phyloP scores from a whole-genome alignment of 139 green algal species.

The Dunaliella primolecta region DNA sequence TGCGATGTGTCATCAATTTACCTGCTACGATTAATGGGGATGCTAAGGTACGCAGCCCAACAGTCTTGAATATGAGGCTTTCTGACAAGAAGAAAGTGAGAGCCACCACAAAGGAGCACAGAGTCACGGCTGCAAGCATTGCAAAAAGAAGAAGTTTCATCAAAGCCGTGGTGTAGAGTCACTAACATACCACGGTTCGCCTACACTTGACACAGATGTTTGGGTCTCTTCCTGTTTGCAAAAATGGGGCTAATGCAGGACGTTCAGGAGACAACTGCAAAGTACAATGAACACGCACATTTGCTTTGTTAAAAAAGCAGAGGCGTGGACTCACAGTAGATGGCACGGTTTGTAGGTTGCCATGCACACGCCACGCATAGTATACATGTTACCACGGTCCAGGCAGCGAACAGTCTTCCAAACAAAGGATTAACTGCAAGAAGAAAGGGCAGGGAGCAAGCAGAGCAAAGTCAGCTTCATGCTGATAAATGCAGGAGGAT shows the following conservation, averaged over 20 bases:
- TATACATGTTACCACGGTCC: slow-evolving; percentile 75
- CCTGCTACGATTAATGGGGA: slow-evolving; percentile 69
- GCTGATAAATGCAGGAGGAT: background rate
- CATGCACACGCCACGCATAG: slow-evolving; percentile 79
- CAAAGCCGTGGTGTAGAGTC: background rate
- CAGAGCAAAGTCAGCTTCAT: background rate
- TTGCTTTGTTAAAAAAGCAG: too few relatives aligned
- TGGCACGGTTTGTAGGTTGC: slow-evolving; percentile 59
- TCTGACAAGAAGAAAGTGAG: slow-evolving; percentile 73
- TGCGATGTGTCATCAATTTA: too few relatives aligned
- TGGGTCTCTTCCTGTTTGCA: background rate
- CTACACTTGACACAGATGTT: background rate
- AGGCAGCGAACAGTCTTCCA: slow-evolving; percentile 78
- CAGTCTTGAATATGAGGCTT: slow-evolving; percentile 69
- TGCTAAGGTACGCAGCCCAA: slow-evolving; percentile 54
- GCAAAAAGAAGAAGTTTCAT: background rate
- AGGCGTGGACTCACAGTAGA: slow-evolving; percentile 63
- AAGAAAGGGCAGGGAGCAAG: background rate
- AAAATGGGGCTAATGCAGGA: background rate
- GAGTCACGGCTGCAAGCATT: slow-evolving; percentile 57
- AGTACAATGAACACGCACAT: background rate
- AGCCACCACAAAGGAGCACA: slow-evolving; percentile 76
- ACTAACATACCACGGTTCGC: background rate
- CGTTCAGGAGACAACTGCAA: background rate
- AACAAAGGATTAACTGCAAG: slow-evolving; percentile 72